phyloP scores from a whole-genome alignment of 2,329 filamentous ascomycete species.

The Calonectria pteridis region DNA sequence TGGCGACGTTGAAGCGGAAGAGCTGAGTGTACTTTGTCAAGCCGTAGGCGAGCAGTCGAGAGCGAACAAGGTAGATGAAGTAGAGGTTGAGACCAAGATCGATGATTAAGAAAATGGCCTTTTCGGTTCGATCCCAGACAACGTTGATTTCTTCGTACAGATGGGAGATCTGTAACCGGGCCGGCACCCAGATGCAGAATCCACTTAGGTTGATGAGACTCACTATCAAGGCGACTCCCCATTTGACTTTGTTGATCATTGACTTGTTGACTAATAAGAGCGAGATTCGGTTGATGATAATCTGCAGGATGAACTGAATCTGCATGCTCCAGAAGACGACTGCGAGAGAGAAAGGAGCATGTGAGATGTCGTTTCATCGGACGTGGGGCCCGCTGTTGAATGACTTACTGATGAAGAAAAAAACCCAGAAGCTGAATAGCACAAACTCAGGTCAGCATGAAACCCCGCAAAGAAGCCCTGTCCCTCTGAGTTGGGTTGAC shows the following conservation, averaged over 20 bases:
- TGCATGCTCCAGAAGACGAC: slow-evolving; percentile 36
- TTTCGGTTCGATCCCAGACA: slow-evolving; percentile 36
- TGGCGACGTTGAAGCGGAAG: slow-evolving; percentile 31
- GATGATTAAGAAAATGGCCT: slow-evolving; percentile 29
- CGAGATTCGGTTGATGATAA: slow-evolving; percentile 36
- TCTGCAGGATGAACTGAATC: slow-evolving; percentile 34
- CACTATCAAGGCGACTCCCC: slow-evolving; percentile 23
- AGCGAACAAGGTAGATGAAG: slow-evolving; percentile 34
- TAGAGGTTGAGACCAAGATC: slow-evolving; percentile 33
- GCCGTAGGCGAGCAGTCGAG: slow-evolving; percentile 24
- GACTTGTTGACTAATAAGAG: slow-evolving; percentile 27
- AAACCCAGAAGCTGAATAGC: slow-evolving; percentile 29
- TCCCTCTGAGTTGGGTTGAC: background rate
- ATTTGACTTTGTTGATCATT: slow-evolving; percentile 29
- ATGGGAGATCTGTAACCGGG: slow-evolving; percentile 27
- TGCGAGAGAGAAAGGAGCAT: background rate
- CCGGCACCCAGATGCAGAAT: slow-evolving; percentile 35
- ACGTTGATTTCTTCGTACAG: slow-evolving; percentile 33
- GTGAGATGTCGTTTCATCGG: background rate
- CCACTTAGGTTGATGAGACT: slow-evolving; percentile 33
- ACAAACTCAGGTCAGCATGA: background rate
- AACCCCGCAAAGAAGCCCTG: background rate
- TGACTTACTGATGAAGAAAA: slow-evolving; percentile 34
- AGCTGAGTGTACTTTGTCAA: slow-evolving; percentile 30
- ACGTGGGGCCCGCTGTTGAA: background rate